Evolutionary conservation across 192 early-diverging fungal genomes (phyloP), one percentile per base, ranked within the genome.

Genomic region (Podila clonocystis): DNA sequence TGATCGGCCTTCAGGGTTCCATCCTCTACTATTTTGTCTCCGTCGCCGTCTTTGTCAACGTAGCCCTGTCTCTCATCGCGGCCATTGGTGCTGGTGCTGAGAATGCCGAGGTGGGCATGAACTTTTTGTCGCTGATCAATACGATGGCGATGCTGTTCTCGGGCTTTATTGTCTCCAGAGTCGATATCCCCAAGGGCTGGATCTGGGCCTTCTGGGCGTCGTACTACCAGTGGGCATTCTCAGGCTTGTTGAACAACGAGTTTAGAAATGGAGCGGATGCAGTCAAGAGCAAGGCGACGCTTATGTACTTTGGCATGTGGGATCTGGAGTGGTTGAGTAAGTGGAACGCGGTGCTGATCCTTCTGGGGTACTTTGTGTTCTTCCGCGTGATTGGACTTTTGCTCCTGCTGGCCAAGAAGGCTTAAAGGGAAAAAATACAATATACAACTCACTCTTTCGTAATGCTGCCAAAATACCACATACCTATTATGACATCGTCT

Each of bases 91-190:
- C 93, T 48, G 82, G 89, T 28, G 76, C 76, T 5, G 76, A 79
- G 38, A 79, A 79, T 28, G 30, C 70, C 2, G 73, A 90, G 65
- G 33, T 67, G 24, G 93, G 96, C 66, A 78, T 91, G 34, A 91
- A 88, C n/a, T 83, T 95, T 17, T 89, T 95, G 15, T 93, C 92
- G 41, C 86, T 97, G 33, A 62, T 95, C 30, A 91, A 91, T 28
- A 94, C 90, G 4, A 88, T 97, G 63, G 86, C 93, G 31, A 94
- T 97, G 80, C 82, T 97, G 30, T 97, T 95, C 86, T 86, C 85
- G 5, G 76, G 76, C 65, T 79, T 79, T 38, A 68, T 79, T 29
- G 76, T 79, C n/a, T 72, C 69, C 62, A 58, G 76, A 6, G 67
- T 60, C 1, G 76, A 79, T 50, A 72, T 79, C 49, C 76, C 76